These are phyloP conservation scores for Botryosphaeria agaves DNA, from an alignment of 2,329 filamentous ascomycete genomes.

Conservation along the genomic window DNA sequence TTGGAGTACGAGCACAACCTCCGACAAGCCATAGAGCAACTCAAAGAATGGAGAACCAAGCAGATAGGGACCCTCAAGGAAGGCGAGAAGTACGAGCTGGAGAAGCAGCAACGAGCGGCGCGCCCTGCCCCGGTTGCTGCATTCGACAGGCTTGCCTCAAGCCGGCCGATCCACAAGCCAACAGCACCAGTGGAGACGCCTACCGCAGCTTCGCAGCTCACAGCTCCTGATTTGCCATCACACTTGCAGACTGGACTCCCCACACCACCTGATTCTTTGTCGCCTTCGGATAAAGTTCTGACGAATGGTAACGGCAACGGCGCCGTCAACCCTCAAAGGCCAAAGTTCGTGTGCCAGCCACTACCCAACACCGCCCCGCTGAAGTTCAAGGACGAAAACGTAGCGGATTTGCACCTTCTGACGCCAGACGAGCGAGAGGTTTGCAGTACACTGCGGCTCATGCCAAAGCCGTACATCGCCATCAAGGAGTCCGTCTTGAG, in stretches of 20 bases:
- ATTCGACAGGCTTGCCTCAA: slow-evolving; percentile 62
- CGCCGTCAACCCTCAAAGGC: slow-evolving; percentile 21
- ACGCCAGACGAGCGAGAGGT: slow-evolving; percentile 71
- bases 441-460: slow-evolving; percentile 66
- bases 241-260: slow-evolving; percentile 30
- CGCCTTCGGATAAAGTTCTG: slow-evolving; percentile 16
- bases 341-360: slow-evolving; percentile 34
- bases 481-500: slow-evolving; percentile 88
- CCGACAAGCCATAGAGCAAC: slow-evolving; percentile 70
- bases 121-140: slow-evolving; percentile 51
- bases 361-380: slow-evolving; percentile 35
- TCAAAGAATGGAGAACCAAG: slow-evolving; percentile 85
- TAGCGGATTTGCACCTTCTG: slow-evolving; percentile 70
- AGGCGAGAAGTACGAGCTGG: slow-evolving; percentile 83
- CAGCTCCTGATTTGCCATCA: slow-evolving; percentile 61
- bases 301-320: slow-evolving; percentile 32
- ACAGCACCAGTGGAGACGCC: slow-evolving; percentile 48
- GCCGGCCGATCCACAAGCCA: slow-evolving; percentile 48
- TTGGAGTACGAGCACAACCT: slow-evolving; percentile 83
- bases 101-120: slow-evolving; percentile 63
- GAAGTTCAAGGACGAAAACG: slow-evolving; percentile 54
- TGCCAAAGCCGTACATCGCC: slow-evolving; percentile 87
- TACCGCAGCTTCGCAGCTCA: slow-evolving; percentile 56
- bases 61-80: slow-evolving; percentile 70
- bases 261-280: slow-evolving; percentile 18